Evolutionary conservation across 1,139 yeast genomes (phyloP).

Genomic region (Komagataea norvegica): DNA sequence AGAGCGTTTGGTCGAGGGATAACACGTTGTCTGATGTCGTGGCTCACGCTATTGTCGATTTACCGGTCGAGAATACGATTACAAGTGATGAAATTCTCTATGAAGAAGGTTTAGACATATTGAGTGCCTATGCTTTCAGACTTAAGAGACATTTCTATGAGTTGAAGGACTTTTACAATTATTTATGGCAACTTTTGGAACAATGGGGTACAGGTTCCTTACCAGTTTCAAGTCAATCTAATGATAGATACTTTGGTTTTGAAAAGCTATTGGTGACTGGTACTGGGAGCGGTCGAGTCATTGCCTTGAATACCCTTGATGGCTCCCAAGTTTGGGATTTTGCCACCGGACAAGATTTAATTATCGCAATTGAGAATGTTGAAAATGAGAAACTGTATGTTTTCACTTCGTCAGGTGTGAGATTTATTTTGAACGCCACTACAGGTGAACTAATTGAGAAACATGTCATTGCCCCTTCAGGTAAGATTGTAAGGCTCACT

Average conservation of each 20-base stretch:
- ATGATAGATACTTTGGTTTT: slow-evolving; percentile 42
- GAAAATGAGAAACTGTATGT: slow-evolving; percentile 21
- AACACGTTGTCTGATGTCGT: slow-evolving; percentile 40
- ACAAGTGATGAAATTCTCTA: slow-evolving; percentile 35
- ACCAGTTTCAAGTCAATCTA: slow-evolving; percentile 6
- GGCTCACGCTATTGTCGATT: slow-evolving; percentile 38
- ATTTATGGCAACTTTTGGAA: slow-evolving; percentile 15
- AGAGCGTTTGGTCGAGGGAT: slow-evolving; percentile 42
- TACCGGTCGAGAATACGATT: slow-evolving; percentile 30
- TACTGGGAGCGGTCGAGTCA: slow-evolving; percentile 38
- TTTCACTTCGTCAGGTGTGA: slow-evolving; percentile 28
- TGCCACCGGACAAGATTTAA: slow-evolving; percentile 24
- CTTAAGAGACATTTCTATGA: slow-evolving; percentile 33
- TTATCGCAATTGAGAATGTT: slow-evolving; percentile 21
- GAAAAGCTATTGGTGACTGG: slow-evolving; percentile 43
- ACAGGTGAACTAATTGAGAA: slow-evolving; percentile 17
- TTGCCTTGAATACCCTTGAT: slow-evolving; percentile 40
- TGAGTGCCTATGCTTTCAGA: slow-evolving; percentile 41
- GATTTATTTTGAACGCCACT: slow-evolving; percentile 13
- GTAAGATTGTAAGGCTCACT: slow-evolving; percentile 12
- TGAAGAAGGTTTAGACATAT: slow-evolving; percentile 36
- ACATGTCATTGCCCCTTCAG: slow-evolving; percentile 18
- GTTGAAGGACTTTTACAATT: slow-evolving; percentile 15
- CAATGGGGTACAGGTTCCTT: slow-evolving; percentile 17
- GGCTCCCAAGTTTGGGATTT: slow-evolving; percentile 42